Evolutionary conservation across 1,284 basidiomycete genomes (phyloP).

Genomic region (Pseudozyma sp.): DNA sequence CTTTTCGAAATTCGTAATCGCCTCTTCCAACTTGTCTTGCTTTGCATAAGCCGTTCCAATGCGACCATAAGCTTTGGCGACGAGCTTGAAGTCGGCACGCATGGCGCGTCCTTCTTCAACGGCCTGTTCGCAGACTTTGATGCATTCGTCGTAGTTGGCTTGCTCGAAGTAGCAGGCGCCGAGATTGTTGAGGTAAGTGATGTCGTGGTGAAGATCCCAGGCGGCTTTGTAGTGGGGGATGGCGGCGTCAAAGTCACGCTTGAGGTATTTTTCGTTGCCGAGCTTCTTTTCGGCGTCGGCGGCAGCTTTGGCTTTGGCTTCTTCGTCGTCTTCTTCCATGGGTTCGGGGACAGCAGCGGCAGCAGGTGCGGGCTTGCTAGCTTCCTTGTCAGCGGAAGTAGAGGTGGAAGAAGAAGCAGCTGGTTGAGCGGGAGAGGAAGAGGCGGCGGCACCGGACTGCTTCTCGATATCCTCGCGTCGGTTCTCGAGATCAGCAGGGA

Average conservation of each 20-base stretch:
- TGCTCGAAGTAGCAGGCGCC: constrained; percentile 92
- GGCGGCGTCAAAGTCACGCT: constrained; percentile 73
- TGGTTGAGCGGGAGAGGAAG: constrained; percentile 12
- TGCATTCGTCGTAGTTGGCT: constrained; percentile 88
- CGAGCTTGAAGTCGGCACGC: constrained; percentile 74
- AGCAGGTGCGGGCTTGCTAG: constrained; percentile 12
- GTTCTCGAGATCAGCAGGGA: constrained; percentile 75
- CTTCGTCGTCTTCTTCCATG: constrained; percentile 49
- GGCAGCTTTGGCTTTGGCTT: constrained; percentile 56
- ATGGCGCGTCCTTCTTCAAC: constrained; percentile 86
- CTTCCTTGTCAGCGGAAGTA: constrained; percentile 43
- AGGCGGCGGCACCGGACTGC: constrained; percentile 53
- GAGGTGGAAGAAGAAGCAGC: constrained; percentile 14
- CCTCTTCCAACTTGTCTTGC: constrained; percentile 81
- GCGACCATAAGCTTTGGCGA: constrained; percentile 84
- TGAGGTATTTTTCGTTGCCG: constrained; percentile 87
- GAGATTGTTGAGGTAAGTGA: constrained; percentile 80
- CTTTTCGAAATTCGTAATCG: constrained; percentile 71
- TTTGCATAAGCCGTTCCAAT: constrained; percentile 87
- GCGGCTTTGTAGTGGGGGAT: constrained; percentile 75
- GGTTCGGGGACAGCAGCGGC: constrained; percentile 6
- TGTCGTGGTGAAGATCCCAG: constrained; percentile 93
- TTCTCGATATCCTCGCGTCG: constrained; percentile 58
- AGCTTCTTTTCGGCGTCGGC: constrained; percentile 71
- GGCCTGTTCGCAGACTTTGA: constrained; percentile 92